A percentile compares a stretch with the other conserved stretches of the same genome.
Evolutionary conservation across 1,139 yeast genomes (phyloP).

Genomic region (Lodderomyces beijingensis): DNA sequence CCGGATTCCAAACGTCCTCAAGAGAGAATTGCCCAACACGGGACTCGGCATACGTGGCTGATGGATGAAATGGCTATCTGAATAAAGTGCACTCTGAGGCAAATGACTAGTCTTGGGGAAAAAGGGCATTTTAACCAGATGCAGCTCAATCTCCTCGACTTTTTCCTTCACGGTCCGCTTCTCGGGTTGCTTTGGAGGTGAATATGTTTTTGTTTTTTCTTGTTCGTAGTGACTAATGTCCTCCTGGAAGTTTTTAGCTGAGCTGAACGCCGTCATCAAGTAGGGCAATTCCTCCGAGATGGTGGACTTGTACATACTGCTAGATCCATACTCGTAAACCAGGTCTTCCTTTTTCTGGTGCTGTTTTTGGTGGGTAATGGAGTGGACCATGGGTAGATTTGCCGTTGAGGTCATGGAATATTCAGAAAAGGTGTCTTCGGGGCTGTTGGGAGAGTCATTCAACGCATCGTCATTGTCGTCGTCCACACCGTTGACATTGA

Average conservation of each 20-base stretch:
- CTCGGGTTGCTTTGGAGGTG: slow-evolving; percentile 1
- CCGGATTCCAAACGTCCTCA: slow-evolving; percentile 38
- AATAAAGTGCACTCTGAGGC: slow-evolving; percentile 32
- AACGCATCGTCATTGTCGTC: background rate
- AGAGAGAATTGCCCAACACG: slow-evolving; percentile 29
- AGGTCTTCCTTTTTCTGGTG: slow-evolving; percentile 21
- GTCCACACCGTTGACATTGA: background rate
- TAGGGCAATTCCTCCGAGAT: slow-evolving; percentile 53
- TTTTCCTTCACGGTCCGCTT: slow-evolving; percentile 1
- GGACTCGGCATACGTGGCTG: slow-evolving; percentile 22
- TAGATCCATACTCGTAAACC: slow-evolving; percentile 21
- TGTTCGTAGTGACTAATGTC: slow-evolving; percentile 34
- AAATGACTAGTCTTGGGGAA: slow-evolving; percentile 23
- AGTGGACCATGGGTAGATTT: slow-evolving; percentile 38
- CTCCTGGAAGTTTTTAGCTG: slow-evolving; percentile 48
- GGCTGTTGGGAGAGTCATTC: slow-evolving; percentile 5
- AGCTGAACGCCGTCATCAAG: slow-evolving; percentile 54
- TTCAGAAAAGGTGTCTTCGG: slow-evolving; percentile 26
- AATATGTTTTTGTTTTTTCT: slow-evolving; percentile 6
- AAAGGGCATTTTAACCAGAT: slow-evolving; percentile 15
- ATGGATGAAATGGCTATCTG: slow-evolving; percentile 18
- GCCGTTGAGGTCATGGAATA: slow-evolving; percentile 25
- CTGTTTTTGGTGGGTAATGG: slow-evolving; percentile 20
- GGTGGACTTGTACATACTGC: slow-evolving; percentile 40
- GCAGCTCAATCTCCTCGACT: slow-evolving; percentile 4